These are phyloP conservation scores for Mycena venus DNA, from an alignment of 768 basidiomycete species.

Conservation along the genomic window DNA sequence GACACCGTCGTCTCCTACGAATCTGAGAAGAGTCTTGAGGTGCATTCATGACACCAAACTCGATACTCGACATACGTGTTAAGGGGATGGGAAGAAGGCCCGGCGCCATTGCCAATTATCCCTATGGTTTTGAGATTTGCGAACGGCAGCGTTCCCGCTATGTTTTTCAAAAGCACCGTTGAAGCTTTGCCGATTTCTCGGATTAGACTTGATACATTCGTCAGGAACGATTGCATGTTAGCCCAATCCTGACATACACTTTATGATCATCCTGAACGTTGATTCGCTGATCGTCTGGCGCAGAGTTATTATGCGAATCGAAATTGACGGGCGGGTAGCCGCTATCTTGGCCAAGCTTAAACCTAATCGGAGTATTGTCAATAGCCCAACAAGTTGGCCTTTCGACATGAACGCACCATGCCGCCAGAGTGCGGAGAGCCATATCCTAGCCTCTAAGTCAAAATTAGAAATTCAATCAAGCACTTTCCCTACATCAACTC, in stretches of 20 bases:
- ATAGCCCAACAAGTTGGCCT: background rate
- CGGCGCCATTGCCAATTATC: conserved; percentile 72
- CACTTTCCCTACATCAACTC: conserved; percentile 59
- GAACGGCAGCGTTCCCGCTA: conserved; percentile 28
- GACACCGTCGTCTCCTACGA: conserved; percentile 67
- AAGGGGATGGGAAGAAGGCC: conserved; percentile 63
- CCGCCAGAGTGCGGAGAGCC: conserved; percentile 81
- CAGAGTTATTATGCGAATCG: conserved; percentile 60
- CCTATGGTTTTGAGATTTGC: conserved; percentile 49
- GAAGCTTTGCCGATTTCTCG: conserved; percentile 58
- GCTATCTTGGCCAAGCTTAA: conserved; percentile 66
- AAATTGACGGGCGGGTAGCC: conserved; percentile 74
- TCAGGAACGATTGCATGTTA: background rate
- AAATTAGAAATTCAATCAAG: conserved; percentile 29
- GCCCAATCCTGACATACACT: conserved; percentile 41
- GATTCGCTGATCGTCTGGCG: conserved; percentile 56
- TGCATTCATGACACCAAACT: background rate
- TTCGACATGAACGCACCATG: conserved; percentile 50
- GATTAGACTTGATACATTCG: conserved; percentile 44
- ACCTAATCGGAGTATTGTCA: conserved; percentile 27
- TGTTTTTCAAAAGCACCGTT: conserved; percentile 63
- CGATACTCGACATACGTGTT: conserved; percentile 57
- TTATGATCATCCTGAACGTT: conserved; percentile 73
- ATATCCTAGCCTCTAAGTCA: conserved; percentile 61
- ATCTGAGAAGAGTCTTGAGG: conserved; percentile 42